Percentiles rank a stretch among this genome's conserved stretches.
Evolutionary conservation across 345 rosid species (phyloP).

Genomic region (Populus pruinosa): DNA sequence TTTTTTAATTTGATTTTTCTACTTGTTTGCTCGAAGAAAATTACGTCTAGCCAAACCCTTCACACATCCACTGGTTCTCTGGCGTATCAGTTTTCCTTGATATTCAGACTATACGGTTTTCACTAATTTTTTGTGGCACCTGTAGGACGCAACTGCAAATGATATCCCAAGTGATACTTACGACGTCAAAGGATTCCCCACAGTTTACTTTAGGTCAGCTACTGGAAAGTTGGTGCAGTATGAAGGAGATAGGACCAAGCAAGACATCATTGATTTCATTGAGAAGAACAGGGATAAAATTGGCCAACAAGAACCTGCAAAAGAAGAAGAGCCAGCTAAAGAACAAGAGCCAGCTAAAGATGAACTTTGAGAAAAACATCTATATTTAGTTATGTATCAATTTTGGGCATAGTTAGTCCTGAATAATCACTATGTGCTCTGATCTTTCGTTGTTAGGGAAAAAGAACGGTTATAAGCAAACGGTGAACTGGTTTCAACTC

Average conservation of each 20-base stretch:
- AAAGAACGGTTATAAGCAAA: not conserved
- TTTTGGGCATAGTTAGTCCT: slow-evolving; percentile 10
- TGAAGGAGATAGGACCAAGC: slow-evolving; percentile 77
- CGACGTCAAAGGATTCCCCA: slow-evolving; percentile 83
- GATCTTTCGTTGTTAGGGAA: not conserved
- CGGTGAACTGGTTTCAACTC: too few relatives aligned
- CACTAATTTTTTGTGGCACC: not conserved
- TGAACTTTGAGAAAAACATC: slow-evolving; percentile 46
- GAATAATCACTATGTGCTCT: not conserved
- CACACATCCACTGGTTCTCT: not conserved
- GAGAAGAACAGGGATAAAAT: slow-evolving; percentile 69
- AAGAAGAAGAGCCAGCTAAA: slow-evolving; percentile 24
- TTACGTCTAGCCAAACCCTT: not conserved
- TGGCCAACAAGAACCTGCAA: slow-evolving; percentile 27
- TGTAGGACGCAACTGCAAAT: slow-evolving; percentile 85
- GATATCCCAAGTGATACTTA: slow-evolving; percentile 61
- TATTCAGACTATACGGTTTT: too few relatives aligned
- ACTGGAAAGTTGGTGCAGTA: slow-evolving; percentile 58
- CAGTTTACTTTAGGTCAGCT: slow-evolving; percentile 68
- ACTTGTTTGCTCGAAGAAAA: not conserved
- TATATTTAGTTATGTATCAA: not conserved
- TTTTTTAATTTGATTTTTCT: not conserved
- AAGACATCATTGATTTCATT: slow-evolving; percentile 71
- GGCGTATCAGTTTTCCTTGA: not conserved
- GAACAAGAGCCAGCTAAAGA: slow-evolving; percentile 47